Evolutionary conservation across 2,329 filamentous ascomycete genomes (phyloP).

Genomic region (Pyrenochaeta sp.): DNA sequence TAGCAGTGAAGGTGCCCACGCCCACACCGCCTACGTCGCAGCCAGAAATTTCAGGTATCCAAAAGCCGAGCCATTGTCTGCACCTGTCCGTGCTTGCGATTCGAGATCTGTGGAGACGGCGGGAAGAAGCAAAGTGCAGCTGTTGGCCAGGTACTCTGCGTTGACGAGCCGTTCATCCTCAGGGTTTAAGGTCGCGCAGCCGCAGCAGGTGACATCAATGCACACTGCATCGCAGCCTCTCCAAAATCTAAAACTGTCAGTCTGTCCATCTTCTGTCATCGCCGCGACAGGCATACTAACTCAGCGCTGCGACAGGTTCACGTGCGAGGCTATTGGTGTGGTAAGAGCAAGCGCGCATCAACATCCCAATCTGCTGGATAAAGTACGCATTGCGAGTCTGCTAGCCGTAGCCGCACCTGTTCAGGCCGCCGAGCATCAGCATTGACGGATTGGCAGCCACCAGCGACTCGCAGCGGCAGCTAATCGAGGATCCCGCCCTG

Average conservation of each 20-base stretch:
- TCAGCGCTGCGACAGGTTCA: conserved; percentile 21
- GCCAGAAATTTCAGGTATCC: conserved; percentile 34
- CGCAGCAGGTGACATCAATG: conserved; percentile 34
- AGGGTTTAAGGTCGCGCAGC: conserved; percentile 45
- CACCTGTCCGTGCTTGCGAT: conserved; percentile 46
- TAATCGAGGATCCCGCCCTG: conserved; percentile 47
- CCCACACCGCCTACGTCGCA: conserved; percentile 43
- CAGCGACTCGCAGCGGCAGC: conserved; percentile 46
- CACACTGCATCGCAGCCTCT: conserved; percentile 17
- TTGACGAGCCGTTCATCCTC: conserved; percentile 40
- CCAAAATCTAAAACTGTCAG: conserved; percentile 15
- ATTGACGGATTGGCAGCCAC: conserved; percentile 37
- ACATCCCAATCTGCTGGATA: conserved; percentile 38
- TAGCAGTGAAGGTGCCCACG: conserved; percentile 28
- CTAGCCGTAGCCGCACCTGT: conserved; percentile 25
- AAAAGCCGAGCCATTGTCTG: conserved; percentile 29
- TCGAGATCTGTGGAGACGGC: conserved; percentile 49
- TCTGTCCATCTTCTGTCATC: conserved; percentile 13
- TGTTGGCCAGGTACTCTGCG: conserved; percentile 32
- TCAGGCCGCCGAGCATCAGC: conserved; percentile 28
- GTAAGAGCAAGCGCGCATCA: conserved; percentile 23
- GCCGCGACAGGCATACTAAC: conserved; percentile 19
- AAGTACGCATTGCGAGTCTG: conserved; percentile 38
- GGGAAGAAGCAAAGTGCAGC: conserved; percentile 50
- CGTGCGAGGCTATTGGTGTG: conserved; percentile 22